Evolutionary conservation across 768 basidiomycete species (phyloP).

Genomic region (Suillus subalutaceus): DNA sequence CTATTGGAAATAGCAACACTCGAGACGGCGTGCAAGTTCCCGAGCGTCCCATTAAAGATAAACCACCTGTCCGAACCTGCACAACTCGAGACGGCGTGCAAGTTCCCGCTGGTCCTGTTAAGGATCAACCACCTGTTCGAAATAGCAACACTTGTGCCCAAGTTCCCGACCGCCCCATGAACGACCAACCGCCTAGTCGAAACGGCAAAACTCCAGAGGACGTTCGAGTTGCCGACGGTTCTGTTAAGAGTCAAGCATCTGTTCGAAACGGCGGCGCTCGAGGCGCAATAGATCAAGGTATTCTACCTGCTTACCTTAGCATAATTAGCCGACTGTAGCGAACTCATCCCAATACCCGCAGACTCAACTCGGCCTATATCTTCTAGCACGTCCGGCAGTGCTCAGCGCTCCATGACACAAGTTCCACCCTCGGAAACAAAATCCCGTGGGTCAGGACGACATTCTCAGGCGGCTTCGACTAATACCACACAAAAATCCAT

Average conservation of each 20-base stretch:
- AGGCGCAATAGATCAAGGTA: not conserved
- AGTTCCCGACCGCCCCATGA: no score
- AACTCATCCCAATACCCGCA: not conserved
- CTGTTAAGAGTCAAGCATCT: not conserved
- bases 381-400: not conserved
- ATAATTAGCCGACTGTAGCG: not conserved
- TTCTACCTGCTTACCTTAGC: not conserved
- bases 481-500: no score
- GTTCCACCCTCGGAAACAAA: not conserved
- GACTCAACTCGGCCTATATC: not conserved
- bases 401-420: not conserved
- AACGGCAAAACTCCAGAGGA: not conserved
- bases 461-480: not conserved
- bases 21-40: not conserved
- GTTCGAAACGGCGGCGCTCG: not conserved
- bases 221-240: not conserved
- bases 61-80: not conserved
- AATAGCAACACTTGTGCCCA: not conserved
- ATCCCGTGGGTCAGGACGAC: no score
- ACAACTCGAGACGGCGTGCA: not conserved
- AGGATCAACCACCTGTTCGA: not conserved
- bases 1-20: not conserved
- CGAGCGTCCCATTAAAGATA: not conserved
- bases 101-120: not conserved
- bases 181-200: no score